phyloP scores from a whole-genome alignment of 2,329 filamentous ascomycete genomes.

The Cladophialophora exuberans region DNA sequence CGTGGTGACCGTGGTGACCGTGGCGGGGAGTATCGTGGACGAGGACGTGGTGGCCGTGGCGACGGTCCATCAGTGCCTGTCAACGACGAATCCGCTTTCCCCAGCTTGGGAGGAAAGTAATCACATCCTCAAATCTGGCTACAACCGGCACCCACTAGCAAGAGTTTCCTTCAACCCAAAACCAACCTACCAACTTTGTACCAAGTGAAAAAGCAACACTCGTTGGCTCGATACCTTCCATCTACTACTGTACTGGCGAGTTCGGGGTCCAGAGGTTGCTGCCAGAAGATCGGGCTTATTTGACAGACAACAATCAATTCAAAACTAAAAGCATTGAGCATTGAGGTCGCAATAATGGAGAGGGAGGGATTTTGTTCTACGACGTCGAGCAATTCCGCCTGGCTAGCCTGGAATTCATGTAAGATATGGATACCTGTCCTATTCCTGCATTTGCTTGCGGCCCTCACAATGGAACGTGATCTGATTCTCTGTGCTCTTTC shows the following conservation, averaged over 20 bases:
- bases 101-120: slow-evolving; percentile 35
- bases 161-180: slow-evolving; percentile 18
- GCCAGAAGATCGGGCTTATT: slow-evolving; percentile 21
- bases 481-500: slow-evolving; percentile 12
- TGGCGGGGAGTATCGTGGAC: slow-evolving; percentile 44
- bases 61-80: slow-evolving; percentile 29
- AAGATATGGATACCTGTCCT: slow-evolving; percentile 24
- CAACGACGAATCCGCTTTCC: slow-evolving; percentile 34
- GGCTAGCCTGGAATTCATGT: slow-evolving; percentile 30
- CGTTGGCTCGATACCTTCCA: slow-evolving; percentile 21
- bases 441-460: slow-evolving; percentile 16
- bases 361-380: slow-evolving; percentile 30
- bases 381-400: slow-evolving; percentile 20
- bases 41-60: slow-evolving; percentile 37
- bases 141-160: slow-evolving; percentile 3
- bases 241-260: slow-evolving; percentile 18
- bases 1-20: slow-evolving; percentile 31
- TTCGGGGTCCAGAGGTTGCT: slow-evolving; percentile 16
- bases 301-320: slow-evolving; percentile 10
- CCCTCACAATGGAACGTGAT: slow-evolving; percentile 28
- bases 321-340: slow-evolving; percentile 27
- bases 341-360: slow-evolving; percentile 9
- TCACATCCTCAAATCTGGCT: slow-evolving; percentile 1
- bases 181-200: slow-evolving; percentile 22
- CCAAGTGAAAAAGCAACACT: slow-evolving; percentile 25